A percentile compares a stretch with the other conserved stretches of the same genome.
These are phyloP conservation scores for Raphanus sativus DNA, from an alignment of 345 rosid genomes.

Conservation along the genomic window DNA sequence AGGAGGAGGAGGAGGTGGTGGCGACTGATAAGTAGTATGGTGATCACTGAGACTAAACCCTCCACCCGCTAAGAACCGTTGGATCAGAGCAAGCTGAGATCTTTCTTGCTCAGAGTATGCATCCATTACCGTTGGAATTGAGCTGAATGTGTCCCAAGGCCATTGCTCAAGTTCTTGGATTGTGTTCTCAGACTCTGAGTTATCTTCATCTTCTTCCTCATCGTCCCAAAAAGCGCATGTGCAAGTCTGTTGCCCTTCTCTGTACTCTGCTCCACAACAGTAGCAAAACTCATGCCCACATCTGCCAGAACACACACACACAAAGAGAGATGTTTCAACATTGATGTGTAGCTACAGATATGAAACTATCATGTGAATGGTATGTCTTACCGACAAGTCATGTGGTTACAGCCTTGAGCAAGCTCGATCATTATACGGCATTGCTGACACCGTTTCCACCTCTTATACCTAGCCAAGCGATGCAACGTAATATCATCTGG, in stretches of 20 bases:
- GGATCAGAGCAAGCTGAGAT: slow-evolving; percentile 85
- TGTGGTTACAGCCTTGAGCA: slow-evolving; percentile 89
- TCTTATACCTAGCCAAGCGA: slow-evolving; percentile 73
- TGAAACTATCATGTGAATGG: background rate
- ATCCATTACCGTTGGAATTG: slow-evolving; percentile 79
- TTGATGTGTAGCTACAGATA: background rate
- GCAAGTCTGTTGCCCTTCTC: slow-evolving; percentile 73
- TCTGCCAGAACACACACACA: slow-evolving; percentile 42
- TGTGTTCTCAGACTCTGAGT: slow-evolving; percentile 48
- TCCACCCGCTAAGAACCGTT: slow-evolving; percentile 92
- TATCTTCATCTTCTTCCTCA: slow-evolving; percentile 55
- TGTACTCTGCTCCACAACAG: slow-evolving; percentile 87
- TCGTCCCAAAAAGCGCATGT: slow-evolving; percentile 92
- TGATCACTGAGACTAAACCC: slow-evolving; percentile 83
- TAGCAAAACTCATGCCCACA: slow-evolving; percentile 96
- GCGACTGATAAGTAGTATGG: slow-evolving; percentile 66
- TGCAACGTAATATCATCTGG: slow-evolving; percentile 79
- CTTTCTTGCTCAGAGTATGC: slow-evolving; percentile 96
- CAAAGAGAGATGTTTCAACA: slow-evolving; percentile 8
- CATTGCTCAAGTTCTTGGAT: slow-evolving; percentile 91
- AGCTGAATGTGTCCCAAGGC: slow-evolving; percentile 92
- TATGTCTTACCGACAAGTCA: slow-evolving; percentile 79
- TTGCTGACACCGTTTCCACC: slow-evolving; percentile 94
- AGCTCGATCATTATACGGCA: slow-evolving; percentile 94
- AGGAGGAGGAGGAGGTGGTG: slow-evolving; percentile 92